Percentiles rank a stretch among this genome's conserved stretches.
Evolutionary conservation across 345 rosid genomes (phyloP).

Genomic region (Eucalyptus globulus): DNA sequence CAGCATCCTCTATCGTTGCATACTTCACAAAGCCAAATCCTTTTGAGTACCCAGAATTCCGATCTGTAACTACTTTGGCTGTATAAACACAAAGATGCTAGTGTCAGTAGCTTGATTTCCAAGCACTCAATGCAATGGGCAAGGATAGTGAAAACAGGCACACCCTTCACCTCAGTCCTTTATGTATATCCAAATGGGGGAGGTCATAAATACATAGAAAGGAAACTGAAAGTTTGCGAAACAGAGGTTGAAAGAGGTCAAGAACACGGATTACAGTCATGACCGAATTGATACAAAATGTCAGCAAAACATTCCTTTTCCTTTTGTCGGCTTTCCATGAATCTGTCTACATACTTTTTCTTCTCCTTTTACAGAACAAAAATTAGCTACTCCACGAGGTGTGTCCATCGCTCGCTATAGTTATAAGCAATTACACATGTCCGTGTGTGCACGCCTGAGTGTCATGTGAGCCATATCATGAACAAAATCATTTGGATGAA

Average conservation of each 20-base stretch:
- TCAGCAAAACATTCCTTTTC: background rate
- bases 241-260: background rate
- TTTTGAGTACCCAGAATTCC: slow-evolving; percentile 27
- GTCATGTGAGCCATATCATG: background rate
- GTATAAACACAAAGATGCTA: background rate
- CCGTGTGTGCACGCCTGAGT: background rate
- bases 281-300: background rate
- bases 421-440: background rate
- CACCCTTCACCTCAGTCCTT: background rate
- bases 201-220: background rate
- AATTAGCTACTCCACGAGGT: background rate
- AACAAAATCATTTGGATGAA: background rate
- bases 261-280: background rate
- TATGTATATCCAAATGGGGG: background rate
- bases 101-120: background rate
- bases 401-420: background rate
- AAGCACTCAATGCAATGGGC: background rate
- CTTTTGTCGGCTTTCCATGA: background rate
- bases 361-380: background rate
- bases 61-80: slow-evolving; percentile 36
- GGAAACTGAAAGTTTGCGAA: background rate
- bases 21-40: slow-evolving; percentile 47
- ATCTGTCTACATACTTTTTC: background rate
- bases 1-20: slow-evolving; percentile 24
- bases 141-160: background rate